Evolutionary conservation across 2,329 filamentous ascomycete genomes (phyloP).

Genomic region (Metarhizium guizhouense): DNA sequence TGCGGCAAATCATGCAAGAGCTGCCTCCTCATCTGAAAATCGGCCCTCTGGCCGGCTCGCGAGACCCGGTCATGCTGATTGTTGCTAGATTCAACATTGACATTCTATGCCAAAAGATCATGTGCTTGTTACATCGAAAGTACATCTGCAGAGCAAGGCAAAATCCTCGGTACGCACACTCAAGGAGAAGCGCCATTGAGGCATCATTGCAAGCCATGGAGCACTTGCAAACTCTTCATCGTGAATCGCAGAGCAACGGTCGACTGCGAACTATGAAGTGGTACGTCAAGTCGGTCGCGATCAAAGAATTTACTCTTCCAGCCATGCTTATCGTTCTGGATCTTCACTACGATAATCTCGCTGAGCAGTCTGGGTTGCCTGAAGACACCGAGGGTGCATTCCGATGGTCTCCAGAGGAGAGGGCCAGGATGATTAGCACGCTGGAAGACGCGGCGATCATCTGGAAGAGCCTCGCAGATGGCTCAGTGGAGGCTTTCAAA

Average conservation of each 20-base stretch:
- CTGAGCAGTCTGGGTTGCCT: conserved; percentile 29
- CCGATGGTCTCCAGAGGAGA: conserved; percentile 50
- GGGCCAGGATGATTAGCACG: conserved; percentile 65
- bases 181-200: conserved; percentile 74
- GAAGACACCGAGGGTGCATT: conserved; percentile 34
- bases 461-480: conserved; percentile 69
- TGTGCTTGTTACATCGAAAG: conserved; percentile 82
- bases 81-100: conserved; percentile 80
- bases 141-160: conserved; percentile 72
- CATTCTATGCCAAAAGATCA: conserved; percentile 78
- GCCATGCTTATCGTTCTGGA: conserved; percentile 80
- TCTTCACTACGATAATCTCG: conserved; percentile 59
- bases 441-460: conserved; percentile 68
- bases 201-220: conserved; percentile 74
- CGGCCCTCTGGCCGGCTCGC: conserved; percentile 62
- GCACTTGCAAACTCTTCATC: conserved; percentile 67
- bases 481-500: conserved; percentile 85
- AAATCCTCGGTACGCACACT: conserved; percentile 76
- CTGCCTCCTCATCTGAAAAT: conserved; percentile 75
- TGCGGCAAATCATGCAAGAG: conserved; percentile 53
- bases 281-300: conserved; percentile 71
- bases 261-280: conserved; percentile 65
- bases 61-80: conserved; percentile 76
- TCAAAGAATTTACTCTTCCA: conserved; percentile 77
- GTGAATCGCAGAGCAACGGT: conserved; percentile 64